Base-by-base conservation (phyloP, 768 basidiomycete species). In the Boletus rubroflammeus region DNA sequence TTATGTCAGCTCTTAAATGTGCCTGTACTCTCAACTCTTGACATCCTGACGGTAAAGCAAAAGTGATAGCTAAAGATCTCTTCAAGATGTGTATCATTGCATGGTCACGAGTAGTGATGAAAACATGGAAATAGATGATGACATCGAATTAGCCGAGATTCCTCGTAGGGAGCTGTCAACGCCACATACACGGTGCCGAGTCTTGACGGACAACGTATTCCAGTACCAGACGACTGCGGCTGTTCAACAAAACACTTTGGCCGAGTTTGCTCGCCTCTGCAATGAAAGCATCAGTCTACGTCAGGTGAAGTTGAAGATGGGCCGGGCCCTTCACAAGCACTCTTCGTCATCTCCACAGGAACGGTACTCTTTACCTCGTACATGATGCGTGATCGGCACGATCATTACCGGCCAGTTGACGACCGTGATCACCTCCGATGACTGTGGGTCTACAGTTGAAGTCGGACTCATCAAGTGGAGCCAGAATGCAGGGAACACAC, bases 201-300 rank as follows among this genome's bases (percentile, higher is more conserved):
- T 32, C 32, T 32, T 11, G 13, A 5, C 5, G 5, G 5, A 14
- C 13, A 32, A 32, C 32, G 5, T 14, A 14, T 32, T 13, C 32
- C 5, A 32, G 32, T 25, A 29, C 29, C 29, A 29, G 14, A 14
- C 13, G 32, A 14, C 32, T 14, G 32, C 13, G 14, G 5, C 13
- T 32, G 13, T 14, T 32, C 32, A 32, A 32, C 1, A 32, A 32
- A 32, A 14, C 32, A 13, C 13, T 32, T 29, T 35, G 17, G 7
- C 34, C 15, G 15, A 35, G 17, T 21, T 36, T 5, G 9, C 15
- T 29, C 6, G 39, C 11, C 19, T 31, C 39, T 13, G 19, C 26
- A 2, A 65, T 65, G 63, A 14, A 32, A 65, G 62, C 47, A 40
- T 62, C 60, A 59, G 53, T 28, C 56, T 62, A 35, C 63, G 56